These are phyloP conservation scores for Erigeron canadensis DNA, from an alignment of 129 eudicot species.

Conservation along the genomic window DNA sequence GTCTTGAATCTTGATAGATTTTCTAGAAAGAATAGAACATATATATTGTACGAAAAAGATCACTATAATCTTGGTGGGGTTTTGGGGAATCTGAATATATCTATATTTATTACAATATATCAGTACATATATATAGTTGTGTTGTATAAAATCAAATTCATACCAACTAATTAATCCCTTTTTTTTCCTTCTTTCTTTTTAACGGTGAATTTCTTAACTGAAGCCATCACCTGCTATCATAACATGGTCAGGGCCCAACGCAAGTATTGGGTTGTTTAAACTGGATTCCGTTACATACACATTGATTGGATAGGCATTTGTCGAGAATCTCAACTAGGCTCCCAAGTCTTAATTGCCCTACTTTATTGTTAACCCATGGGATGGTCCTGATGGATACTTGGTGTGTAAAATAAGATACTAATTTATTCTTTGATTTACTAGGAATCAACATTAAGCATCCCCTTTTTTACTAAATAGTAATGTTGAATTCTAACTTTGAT, in stretches of 20 bases:
- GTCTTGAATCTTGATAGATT: slow-evolving; percentile 5
- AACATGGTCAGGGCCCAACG: no score
- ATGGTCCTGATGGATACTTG: no score
- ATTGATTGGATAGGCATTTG: no score
- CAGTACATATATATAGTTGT: background rate
- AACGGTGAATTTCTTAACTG: no score
- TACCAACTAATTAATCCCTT: no score
- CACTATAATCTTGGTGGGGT: slow-evolving; percentile 1
- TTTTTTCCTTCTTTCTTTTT: no score
- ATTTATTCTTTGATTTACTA: slow-evolving; percentile 16
- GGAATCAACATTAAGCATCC: slow-evolving; percentile 20
- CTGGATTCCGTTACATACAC: no score
- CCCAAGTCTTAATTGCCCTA: background rate
- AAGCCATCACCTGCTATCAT: no score
- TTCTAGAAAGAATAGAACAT: slow-evolving; percentile 1
- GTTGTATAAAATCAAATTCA: background rate
- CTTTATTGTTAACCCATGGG: background rate
- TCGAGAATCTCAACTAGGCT: no score
- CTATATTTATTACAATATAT: background rate
- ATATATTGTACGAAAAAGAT: slow-evolving; percentile 3
- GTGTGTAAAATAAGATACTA: no score
- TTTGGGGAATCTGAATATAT: background rate
- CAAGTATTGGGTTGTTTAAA: no score
- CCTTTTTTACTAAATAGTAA: slow-evolving; percentile 22
- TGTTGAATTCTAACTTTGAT: slow-evolving; percentile 12